A percentile compares a stretch with the other conserved stretches of the same genome.
phyloP scores from a whole-genome alignment of 2,329 filamentous ascomycete genomes.

The Cladosporium colombiae region DNA sequence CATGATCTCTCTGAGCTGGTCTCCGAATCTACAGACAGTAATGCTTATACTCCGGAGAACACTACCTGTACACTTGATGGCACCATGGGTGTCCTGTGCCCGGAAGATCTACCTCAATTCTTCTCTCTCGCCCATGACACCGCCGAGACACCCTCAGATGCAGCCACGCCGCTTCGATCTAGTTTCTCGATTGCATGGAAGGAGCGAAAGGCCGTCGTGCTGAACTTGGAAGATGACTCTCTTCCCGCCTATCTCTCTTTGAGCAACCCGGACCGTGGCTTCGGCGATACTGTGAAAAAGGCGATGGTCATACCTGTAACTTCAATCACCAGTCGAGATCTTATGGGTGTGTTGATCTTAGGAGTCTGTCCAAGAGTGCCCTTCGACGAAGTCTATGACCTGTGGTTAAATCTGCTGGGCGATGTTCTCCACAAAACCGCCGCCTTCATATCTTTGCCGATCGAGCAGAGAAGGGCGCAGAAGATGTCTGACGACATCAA shows the following conservation, averaged over 20 bases:
- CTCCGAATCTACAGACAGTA: slow-evolving; percentile 18
- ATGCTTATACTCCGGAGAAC: slow-evolving; percentile 5
- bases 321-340: slow-evolving; percentile 37
- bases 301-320: slow-evolving; percentile 41
- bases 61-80: slow-evolving; percentile 31
- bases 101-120: slow-evolving; percentile 33
- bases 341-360: slow-evolving; percentile 43
- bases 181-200: slow-evolving; percentile 35
- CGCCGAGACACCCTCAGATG: slow-evolving; percentile 20
- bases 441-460: slow-evolving; percentile 43
- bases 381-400: slow-evolving; percentile 42
- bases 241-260: slow-evolving; percentile 32
- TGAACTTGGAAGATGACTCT: slow-evolving; percentile 36
- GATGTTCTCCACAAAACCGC: slow-evolving; percentile 43
- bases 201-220: slow-evolving; percentile 32
- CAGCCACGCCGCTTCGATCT: slow-evolving; percentile 25
- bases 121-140: slow-evolving; percentile 23
- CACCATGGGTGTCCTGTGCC: slow-evolving; percentile 29
- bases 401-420: slow-evolving; percentile 40
- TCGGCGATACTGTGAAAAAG: slow-evolving; percentile 38
- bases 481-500: slow-evolving; percentile 40
- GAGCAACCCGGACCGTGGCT: slow-evolving; percentile 38
- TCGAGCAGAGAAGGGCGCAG: slow-evolving; percentile 36
- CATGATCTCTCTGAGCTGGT: slow-evolving; percentile 22
- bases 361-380: slow-evolving; percentile 43